phyloP scores from a whole-genome alignment of 1,139 yeast species.

The Geotrichum restrictum region DNA sequence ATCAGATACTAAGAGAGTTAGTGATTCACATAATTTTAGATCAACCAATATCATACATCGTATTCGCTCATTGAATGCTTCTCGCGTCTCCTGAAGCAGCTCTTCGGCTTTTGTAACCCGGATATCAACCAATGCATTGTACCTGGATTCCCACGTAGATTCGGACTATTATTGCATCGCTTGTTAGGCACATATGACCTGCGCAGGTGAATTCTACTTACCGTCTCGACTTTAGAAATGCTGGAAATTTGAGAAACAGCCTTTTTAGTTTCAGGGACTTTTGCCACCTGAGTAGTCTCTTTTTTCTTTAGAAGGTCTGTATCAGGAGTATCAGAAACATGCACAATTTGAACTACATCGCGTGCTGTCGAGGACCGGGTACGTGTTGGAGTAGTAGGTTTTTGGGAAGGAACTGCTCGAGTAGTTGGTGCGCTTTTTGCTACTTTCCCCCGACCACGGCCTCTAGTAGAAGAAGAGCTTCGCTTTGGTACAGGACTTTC shows the following conservation, averaged over 20 bases:
- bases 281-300: not conserved
- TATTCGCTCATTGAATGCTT: conserved; percentile 10
- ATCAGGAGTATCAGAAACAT: not conserved
- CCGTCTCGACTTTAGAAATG: conserved; percentile 6
- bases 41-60: not conserved
- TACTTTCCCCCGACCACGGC: not conserved
- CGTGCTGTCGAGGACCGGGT: not conserved
- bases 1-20: conserved; percentile 6
- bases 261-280: not conserved
- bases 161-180: not conserved
- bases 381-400: not conserved
- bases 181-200: not conserved
- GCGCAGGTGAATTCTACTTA: not conserved
- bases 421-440: not conserved
- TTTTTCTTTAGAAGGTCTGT: not conserved
- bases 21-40: not conserved
- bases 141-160: conserved; percentile 17
- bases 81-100: conserved; percentile 8
- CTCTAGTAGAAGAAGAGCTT: not conserved
- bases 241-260: not conserved
- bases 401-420: not conserved
- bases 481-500: conserved; percentile 5
- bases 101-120: conserved; percentile 19
- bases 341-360: not conserved
- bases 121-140: conserved; percentile 13